These are phyloP conservation scores for Serpula lacrymans DNA, from an alignment of 768 basidiomycete species.

Conservation along the genomic window DNA sequence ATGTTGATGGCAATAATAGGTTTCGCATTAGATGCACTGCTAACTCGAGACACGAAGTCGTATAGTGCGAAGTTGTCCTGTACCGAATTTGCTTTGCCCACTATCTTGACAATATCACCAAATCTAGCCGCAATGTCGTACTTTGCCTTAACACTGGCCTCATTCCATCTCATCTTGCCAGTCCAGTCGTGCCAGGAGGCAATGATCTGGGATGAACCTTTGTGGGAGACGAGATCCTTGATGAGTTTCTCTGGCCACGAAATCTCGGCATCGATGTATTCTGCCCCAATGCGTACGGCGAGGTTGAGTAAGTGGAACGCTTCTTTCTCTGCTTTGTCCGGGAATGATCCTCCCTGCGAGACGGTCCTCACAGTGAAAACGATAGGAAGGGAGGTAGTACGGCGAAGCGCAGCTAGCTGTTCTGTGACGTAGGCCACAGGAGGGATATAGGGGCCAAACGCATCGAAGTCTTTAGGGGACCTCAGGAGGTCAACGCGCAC, in stretches of 20 bases:
- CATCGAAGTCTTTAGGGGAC: constrained; percentile 41
- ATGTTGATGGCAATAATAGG: constrained; percentile 96
- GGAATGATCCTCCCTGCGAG: constrained; percentile 90
- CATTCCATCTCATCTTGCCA: constrained; percentile 80
- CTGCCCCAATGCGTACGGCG: constrained; percentile 79
- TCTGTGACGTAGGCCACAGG: constrained; percentile 68
- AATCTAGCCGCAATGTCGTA: constrained; percentile 60
- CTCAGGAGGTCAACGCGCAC: constrained; percentile 89
- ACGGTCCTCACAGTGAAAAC: constrained; percentile 89
- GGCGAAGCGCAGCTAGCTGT: constrained; percentile 78
- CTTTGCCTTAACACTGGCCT: constrained; percentile 60
- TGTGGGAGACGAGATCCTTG: constrained; percentile 52
- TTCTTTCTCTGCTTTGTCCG: constrained; percentile 68
- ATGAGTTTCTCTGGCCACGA: constrained; percentile 65
- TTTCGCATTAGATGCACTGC: constrained; percentile 48
- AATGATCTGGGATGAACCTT: constrained; percentile 76
- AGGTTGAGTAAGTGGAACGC: constrained; percentile 74
- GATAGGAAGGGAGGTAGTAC: constrained; percentile 76
- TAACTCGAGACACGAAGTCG: constrained; percentile 57
- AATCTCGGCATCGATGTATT: constrained; percentile 92
- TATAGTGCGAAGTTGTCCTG: constrained; percentile 80
- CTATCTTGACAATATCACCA: constrained; percentile 91
- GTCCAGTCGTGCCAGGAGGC: constrained; percentile 96
- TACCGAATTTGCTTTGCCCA: constrained; percentile 74
- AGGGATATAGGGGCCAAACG: constrained; percentile 56